Conservation (phyloP, 2,329 filamentous ascomycete genomes). For the Alternaria tenuissima region DNA sequence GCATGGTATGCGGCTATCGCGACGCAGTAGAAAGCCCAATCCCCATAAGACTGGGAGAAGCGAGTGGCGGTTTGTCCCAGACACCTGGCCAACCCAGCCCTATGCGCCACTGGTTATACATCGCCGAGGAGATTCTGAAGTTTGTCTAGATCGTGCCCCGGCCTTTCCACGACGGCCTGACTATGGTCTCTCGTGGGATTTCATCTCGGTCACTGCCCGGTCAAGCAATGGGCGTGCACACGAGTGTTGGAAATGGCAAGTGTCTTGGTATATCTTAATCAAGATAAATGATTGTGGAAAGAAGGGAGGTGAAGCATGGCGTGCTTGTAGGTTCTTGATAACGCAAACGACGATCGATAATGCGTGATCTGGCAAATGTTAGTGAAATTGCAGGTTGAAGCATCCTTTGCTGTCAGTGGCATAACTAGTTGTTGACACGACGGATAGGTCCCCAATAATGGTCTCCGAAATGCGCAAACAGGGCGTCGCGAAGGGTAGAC, state of each 20-base stretch:
- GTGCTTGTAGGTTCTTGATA: conserved; percentile 1
- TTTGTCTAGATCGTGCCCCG: not conserved
- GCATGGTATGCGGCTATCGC: not conserved
- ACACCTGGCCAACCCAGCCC: not conserved
- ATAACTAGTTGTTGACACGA: not conserved
- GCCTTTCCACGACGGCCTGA: not conserved
- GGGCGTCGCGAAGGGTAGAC: not conserved
- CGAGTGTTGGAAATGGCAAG: not conserved
- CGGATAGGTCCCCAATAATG: not conserved
- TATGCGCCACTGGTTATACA: not conserved
- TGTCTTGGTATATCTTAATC: not conserved
- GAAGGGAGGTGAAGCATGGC: not conserved
- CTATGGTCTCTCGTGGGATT: not conserved
- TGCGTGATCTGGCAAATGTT: conserved; percentile 16
- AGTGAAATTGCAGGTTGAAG: not conserved
- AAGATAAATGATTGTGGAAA: not conserved
- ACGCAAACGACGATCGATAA: conserved; percentile 15
- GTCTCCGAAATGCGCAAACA: not conserved
- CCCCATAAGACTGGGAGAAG: not conserved
- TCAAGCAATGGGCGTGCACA: not conserved
- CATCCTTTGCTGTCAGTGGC: not conserved
- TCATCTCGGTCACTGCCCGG: not conserved
- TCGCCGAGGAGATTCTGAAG: not conserved
- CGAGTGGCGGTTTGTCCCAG: not conserved
- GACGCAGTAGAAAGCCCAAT: not conserved